Conservation (phyloP, 176 grass and related monocot genomes). For the Phyllostachys edulis region DNA sequence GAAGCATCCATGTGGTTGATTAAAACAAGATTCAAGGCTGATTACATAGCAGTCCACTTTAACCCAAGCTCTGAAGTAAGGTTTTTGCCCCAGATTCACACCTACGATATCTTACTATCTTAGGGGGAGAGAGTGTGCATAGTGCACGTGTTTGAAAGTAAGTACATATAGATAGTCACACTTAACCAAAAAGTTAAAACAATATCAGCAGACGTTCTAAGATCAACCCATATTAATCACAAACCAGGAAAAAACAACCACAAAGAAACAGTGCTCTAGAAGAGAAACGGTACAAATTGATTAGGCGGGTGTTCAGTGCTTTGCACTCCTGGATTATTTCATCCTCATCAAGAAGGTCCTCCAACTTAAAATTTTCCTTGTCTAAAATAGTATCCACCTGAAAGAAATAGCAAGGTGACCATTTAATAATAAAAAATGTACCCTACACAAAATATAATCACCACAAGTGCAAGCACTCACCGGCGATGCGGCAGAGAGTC, state of each 20-base stretch:
- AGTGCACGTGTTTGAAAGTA: neutral
- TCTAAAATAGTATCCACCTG: conserved; percentile 98
- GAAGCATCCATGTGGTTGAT: neutral
- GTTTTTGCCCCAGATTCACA: neutral
- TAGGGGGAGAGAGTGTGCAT: neutral
- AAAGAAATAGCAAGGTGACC: conserved; percentile 37
- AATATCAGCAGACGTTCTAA: conserved; percentile 7
- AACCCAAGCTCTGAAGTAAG: neutral
- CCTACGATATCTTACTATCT: neutral
- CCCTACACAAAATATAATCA: neutral
- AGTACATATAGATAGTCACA: neutral
- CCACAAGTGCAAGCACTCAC: conserved; percentile 53
- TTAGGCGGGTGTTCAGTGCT: conserved; percentile 84
- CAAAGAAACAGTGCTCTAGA: conserved; percentile 23
- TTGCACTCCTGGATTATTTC: conserved; percentile 99
- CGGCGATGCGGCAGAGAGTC: conserved; percentile 69
- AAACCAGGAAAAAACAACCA: neutral
- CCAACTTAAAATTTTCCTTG: conserved; percentile 89
- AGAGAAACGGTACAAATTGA: conserved; percentile 82
- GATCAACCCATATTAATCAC: conserved; percentile 9
- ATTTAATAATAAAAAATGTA: neutral
- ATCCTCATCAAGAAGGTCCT: conserved; percentile 93
- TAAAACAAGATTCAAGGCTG: neutral
- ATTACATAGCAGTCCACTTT: neutral
- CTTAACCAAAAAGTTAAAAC: neutral